Base-by-base conservation (phyloP, 2,329 filamentous ascomycete species). In the Exophiala sp. region DNA sequence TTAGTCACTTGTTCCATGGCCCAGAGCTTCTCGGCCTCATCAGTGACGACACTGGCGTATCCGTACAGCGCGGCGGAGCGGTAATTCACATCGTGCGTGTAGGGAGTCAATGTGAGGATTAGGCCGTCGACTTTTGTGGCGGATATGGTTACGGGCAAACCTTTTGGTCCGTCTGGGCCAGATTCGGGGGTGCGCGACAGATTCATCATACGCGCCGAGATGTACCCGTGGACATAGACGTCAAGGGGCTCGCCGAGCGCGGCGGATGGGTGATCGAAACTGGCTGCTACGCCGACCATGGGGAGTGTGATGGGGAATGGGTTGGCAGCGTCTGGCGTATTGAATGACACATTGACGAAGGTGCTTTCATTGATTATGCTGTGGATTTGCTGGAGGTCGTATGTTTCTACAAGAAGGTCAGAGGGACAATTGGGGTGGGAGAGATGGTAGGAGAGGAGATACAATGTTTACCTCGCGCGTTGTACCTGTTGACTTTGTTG, bases 31-130 rank as follows among this genome's bases (percentile, higher is more conserved):
- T 95, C 89, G 2, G 77, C 80, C 0, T 71, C 68, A 58, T 87
- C 82, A 1, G 81, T 80, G 7, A 95, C 87, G 2, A 87, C 69
- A 5, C 70, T 76, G 0, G 86, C 90, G 67, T 84, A 81, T 1
- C 89, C 91, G 65, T 91, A 89, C 6, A 92, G 76, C 5, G 89
- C 74, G 12, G 87, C 88, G 44, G 85, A 89, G 59, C 89, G 88
- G 75, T 92, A 95, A 75, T 95, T 92, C 76, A 89, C 91, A 73
- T 82, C 88, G 75, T 95, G 89, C 54, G 81, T 82, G 74, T 89
- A 87, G 12, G 89, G 87, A 0, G 89, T 89, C 9, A 94, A 79
- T 14, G 87, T 81, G 21, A 95, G 82, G 11, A 95, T 83, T 43
- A 92, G 76, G 35, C 89, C 90, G 72, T 95, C 89, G 40, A 95